Percentiles rank a stretch among this genome's conserved stretches.
Conservation (phyloP, 2,329 filamentous ascomycete species). For the Cytospora paraplurivora region DNA sequence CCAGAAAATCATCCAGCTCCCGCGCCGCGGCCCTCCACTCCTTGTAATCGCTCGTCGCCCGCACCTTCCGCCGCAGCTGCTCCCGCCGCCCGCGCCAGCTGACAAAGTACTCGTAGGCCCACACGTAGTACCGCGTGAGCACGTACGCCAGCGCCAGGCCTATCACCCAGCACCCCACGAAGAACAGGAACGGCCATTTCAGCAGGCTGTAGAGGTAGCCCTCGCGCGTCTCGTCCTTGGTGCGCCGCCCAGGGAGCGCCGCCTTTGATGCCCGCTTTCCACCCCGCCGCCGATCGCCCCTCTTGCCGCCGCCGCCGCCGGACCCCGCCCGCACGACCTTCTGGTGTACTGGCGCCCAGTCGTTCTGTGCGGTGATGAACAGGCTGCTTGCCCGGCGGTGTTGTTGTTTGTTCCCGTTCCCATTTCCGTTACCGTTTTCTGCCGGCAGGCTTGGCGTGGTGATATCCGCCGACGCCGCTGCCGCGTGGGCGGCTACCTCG, state of each 20-base stretch:
- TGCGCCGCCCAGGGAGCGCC: slow-evolving; percentile 54
- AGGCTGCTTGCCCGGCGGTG: slow-evolving; percentile 35
- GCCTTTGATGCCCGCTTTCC: slow-evolving; percentile 35
- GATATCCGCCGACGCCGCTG: slow-evolving; percentile 44
- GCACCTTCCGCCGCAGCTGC: slow-evolving; percentile 69
- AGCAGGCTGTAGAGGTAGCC: slow-evolving; percentile 86
- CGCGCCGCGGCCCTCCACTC: slow-evolving; percentile 84
- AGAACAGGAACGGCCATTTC: slow-evolving; percentile 87
- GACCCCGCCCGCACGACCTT: slow-evolving; percentile 48
- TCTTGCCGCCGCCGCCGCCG: slow-evolving; percentile 38
- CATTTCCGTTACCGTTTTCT: slow-evolving; percentile 24
- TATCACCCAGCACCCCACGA: slow-evolving; percentile 78
- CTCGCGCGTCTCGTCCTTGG: slow-evolving; percentile 90
- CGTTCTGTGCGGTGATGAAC: slow-evolving; percentile 88
- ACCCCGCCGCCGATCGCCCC: slow-evolving; percentile 43
- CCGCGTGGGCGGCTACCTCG: slow-evolving; percentile 43
- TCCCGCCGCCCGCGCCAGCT: slow-evolving; percentile 85
- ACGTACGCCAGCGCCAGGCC: slow-evolving; percentile 75
- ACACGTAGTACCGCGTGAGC: slow-evolving; percentile 84
- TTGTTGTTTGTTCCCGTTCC: slow-evolving; percentile 28
- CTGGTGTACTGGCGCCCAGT: slow-evolving; percentile 89
- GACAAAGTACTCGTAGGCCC: slow-evolving; percentile 86
- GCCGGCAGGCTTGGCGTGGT: slow-evolving; percentile 27
- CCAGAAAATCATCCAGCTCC: slow-evolving; percentile 77
- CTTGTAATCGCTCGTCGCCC: slow-evolving; percentile 70